These are phyloP conservation scores for Tilletia setariae DNA, from an alignment of 1,284 basidiomycete species.

Conservation along the genomic window DNA sequence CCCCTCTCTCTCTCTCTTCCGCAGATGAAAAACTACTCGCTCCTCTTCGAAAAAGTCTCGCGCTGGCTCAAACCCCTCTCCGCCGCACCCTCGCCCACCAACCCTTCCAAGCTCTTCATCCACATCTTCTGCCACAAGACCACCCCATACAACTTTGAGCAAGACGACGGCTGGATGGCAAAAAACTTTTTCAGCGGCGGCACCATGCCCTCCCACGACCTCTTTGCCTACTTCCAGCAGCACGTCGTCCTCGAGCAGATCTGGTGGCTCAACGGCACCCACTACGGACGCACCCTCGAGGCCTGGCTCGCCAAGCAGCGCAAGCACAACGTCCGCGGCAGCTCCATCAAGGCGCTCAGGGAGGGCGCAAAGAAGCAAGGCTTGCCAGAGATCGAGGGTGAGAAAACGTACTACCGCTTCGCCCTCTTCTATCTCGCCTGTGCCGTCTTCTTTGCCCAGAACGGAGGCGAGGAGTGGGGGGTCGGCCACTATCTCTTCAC, in stretches of 20 bases:
- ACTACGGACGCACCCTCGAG: slow-evolving; percentile 69
- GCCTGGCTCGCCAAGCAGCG: slow-evolving; percentile 70
- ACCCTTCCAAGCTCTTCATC: slow-evolving; percentile 64
- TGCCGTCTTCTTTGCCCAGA: slow-evolving; percentile 69
- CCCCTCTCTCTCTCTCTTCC: not conserved
- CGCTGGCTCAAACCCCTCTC: slow-evolving; percentile 65
- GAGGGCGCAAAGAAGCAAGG: slow-evolving; percentile 45
- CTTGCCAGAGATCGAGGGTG: slow-evolving; percentile 58
- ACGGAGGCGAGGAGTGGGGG: slow-evolving; percentile 67
- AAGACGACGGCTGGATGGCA: slow-evolving; percentile 69
- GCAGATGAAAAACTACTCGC: slow-evolving; percentile 60
- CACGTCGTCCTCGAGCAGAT: slow-evolving; percentile 64
- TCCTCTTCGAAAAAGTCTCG: slow-evolving; percentile 66
- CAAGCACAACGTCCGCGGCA: slow-evolving; percentile 59
- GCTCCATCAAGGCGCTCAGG: slow-evolving; percentile 26
- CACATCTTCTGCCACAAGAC: slow-evolving; percentile 70
- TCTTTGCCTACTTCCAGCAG: slow-evolving; percentile 70
- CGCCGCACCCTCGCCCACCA: slow-evolving; percentile 48
- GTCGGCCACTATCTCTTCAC: slow-evolving; percentile 62
- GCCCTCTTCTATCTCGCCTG: slow-evolving; percentile 73
- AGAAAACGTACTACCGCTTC: slow-evolving; percentile 67
- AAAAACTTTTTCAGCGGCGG: slow-evolving; percentile 71
- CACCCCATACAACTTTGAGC: slow-evolving; percentile 68
- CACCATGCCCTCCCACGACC: slow-evolving; percentile 59
- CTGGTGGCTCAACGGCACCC: slow-evolving; percentile 61